Evolutionary conservation across 2,329 filamentous ascomycete genomes (phyloP).

Genomic region (Neofusicoccum ribis): DNA sequence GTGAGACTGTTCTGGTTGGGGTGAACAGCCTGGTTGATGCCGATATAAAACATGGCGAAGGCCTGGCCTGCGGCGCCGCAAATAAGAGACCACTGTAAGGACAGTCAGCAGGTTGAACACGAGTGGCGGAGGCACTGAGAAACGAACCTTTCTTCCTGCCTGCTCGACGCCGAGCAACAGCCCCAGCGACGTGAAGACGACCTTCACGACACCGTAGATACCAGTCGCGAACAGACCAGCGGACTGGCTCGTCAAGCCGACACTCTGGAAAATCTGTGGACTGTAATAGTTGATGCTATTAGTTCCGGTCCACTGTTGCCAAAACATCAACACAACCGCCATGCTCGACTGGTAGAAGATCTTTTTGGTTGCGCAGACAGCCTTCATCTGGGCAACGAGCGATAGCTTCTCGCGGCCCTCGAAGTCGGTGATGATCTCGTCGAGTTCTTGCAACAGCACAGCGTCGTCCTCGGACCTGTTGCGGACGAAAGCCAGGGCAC

Average conservation of each 20-base stretch:
- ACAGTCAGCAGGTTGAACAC: constrained; percentile 5
- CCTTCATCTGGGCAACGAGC: constrained; percentile 39
- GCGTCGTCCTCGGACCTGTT: constrained; percentile 36
- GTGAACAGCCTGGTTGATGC: constrained; percentile 36
- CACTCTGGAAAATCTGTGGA: constrained; percentile 46
- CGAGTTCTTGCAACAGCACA: constrained; percentile 41
- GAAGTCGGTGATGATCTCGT: constrained; percentile 46
- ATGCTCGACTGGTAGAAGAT: constrained; percentile 45
- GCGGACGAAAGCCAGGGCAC: constrained; percentile 42
- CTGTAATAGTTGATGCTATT: constrained; percentile 40
- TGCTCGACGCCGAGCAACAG: constrained; percentile 49
- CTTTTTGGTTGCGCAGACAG: constrained; percentile 38
- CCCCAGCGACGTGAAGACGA: constrained; percentile 44
- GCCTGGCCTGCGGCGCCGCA: constrained; percentile 45
- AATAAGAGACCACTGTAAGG: constrained; percentile 41
- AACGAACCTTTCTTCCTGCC: constrained; percentile 42
- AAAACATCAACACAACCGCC: constrained; percentile 47
- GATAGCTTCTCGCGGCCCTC: constrained; percentile 45
- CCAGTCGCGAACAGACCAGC: constrained; percentile 48
- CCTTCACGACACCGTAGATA: constrained; percentile 50
- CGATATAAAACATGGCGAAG: constrained; percentile 46
- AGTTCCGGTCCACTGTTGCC: constrained; percentile 41
- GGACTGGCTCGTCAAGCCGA: constrained; percentile 41
- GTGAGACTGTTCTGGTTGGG: constrained; percentile 32
- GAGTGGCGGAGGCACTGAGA: neutral